Evolutionary conservation across 768 basidiomycete genomes (phyloP), one percentile per base, ranked within the genome.

Genomic region (Gloeophyllum trabeum): DNA sequence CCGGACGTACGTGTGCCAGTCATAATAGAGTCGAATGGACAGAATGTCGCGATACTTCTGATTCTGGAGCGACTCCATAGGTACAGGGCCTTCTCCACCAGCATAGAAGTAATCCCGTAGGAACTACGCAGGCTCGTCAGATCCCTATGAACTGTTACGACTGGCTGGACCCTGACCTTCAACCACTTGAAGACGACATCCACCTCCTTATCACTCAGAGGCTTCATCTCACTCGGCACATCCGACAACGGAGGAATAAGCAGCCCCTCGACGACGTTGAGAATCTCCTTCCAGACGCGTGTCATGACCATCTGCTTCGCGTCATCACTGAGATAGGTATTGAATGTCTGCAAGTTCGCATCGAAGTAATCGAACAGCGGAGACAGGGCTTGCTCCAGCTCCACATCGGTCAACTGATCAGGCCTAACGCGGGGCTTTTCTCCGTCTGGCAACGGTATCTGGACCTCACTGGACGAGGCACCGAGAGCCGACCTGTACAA

Each of bases 121-220:
- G 69, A 97, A 97, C 89, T 94, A 46, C 3, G 48, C 23, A 35
- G 16, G n/a, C n/a, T n/a, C n/a, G n/a, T n/a, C n/a, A n/a, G n/a
- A n/a, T n/a, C n/a, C n/a, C n/a, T n/a, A 22, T 35, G 28, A 21
- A 34, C 6, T 12, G n/a, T 4, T 4, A 5, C 13, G 26, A 47
- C n/a, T 52, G n/a, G n/a, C n/a, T n/a, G n/a, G n/a, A n/a, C n/a
- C n/a, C 61, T 14, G 43, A 87, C 92, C 79, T 92, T 93, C 42
- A 98, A 59, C 90, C 96, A 97, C 58, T 92, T 94, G 67, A 97
- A 90, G n/a, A 93, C 94, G 45, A 97, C 83, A 57, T 98, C 96
- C 26, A 98, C 86, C 63, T 97, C 96, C 62, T 94, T 93, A 54
- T 98, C 96, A 21, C 73, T 81, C 55, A 99, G 59, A 1, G 92